Base-by-base conservation (phyloP, 345 rosid species). In the Trapa bicornis region DNA sequence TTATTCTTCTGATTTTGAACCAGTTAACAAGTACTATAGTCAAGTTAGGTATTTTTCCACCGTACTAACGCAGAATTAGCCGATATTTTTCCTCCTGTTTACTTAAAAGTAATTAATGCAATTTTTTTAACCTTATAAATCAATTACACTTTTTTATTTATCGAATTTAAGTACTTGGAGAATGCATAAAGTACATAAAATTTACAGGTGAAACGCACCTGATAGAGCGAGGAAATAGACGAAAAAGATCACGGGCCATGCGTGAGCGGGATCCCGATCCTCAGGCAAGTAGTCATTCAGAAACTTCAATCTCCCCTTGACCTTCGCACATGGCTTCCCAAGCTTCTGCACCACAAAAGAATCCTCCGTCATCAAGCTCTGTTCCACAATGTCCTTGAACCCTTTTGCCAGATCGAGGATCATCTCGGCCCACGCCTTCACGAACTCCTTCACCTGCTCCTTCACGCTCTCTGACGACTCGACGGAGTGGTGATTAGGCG, bases 351-450 rank as follows among this genome's bases (percentile, higher is more conserved):
- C 85, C 9, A 93, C 69, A 67, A 87, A 85, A 0, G 98, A 87
- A 77, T 93, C 92, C 60, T 93, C 85, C 0, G 77, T 85, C 0
- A 80, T 75, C 10, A 93, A 72, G 47, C 77, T 88, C 84, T 93
- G 96, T 63, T 77, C 75, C 69, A 78, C 72, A 13, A 93, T 78
- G 74, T 87, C 94, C 67, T 73, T 85, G 66, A 87, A 88, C 9
- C 96, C 98, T 63, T 78, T 81, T 17, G 94, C 94, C 15, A 93
- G 83, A 52, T 93, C 94, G 68, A 88, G 5, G 53, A 90, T 77
- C 92, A 93, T 83, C 80, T 93, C 97, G 4, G 86, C 87, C 98
- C 98, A 93, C n/a, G 97, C 84, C 76, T 81, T 87, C 65, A 84
- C 66, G 66, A 93, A 87, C 71, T 82, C 98, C 43, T 79, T 80